phyloP scores from a whole-genome alignment of 2,329 filamentous ascomycete genomes.

The Akanthomyces dipterigenus region DNA sequence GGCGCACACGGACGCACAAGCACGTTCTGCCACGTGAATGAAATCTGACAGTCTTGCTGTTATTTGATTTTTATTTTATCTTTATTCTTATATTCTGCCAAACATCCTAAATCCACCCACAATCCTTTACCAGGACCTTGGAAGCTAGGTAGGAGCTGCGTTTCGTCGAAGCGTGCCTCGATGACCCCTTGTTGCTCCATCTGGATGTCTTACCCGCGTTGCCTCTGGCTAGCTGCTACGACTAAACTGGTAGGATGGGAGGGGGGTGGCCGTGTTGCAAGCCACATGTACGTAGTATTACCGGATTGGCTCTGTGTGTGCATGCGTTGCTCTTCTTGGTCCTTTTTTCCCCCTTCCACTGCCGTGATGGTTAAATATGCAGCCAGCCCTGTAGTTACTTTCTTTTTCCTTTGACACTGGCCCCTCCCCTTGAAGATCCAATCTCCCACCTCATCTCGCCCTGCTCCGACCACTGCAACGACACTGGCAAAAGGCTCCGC shows the following conservation, averaged over 20 bases:
- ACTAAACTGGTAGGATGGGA: neutral
- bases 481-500: neutral
- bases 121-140: neutral
- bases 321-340: neutral
- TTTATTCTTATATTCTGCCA: too few relatives aligned
- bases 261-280: neutral
- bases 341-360: neutral
- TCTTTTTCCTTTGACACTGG: neutral
- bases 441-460: constrained; percentile 3
- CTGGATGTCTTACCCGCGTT: neutral
- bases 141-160: neutral
- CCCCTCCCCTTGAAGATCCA: neutral
- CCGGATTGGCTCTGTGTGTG: neutral
- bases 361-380: neutral
- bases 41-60: neutral
- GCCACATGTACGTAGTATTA: neutral
- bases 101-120: too few relatives aligned
- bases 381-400: neutral
- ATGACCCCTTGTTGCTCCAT: neutral
- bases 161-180: neutral
- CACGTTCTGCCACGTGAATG: neutral
- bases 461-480: neutral
- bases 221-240: neutral
- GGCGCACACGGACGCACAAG: neutral
- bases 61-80: too few relatives aligned